A percentile compares a stretch with the other conserved stretches of the same genome.
phyloP scores from a whole-genome alignment of 2,329 filamentous ascomycete genomes.

The Sporothrix mexicana region DNA sequence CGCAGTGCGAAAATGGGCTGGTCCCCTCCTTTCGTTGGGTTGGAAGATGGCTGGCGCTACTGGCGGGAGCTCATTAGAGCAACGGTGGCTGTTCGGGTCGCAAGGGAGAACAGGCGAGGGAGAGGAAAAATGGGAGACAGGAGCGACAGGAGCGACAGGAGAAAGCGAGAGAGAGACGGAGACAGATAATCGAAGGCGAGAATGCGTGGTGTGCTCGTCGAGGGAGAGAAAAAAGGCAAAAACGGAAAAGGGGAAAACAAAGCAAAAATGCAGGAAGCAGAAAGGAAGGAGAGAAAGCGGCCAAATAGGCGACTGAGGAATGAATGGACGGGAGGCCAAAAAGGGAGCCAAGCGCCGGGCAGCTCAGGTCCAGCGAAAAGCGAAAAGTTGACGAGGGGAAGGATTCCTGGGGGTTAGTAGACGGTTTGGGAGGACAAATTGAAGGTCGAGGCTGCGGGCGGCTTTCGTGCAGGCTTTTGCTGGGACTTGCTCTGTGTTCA shows the following conservation, averaged over 20 bases:
- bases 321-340: slow-evolving; percentile 24
- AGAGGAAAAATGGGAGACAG: not conserved
- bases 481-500: not conserved
- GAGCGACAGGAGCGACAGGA: slow-evolving; percentile 9
- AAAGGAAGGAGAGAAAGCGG: slow-evolving; percentile 2
- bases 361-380: slow-evolving; percentile 23
- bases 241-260: slow-evolving; percentile 14
- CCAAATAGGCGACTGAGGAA: slow-evolving; percentile 21
- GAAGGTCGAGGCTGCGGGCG: slow-evolving; percentile 7
- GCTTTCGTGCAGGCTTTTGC: not conserved
- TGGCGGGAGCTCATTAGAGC: slow-evolving; percentile 29
- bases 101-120: slow-evolving; percentile 1
- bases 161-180: slow-evolving; percentile 18
- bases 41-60: slow-evolving; percentile 22
- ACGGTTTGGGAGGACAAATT: slow-evolving; percentile 14
- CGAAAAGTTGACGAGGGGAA: not conserved
- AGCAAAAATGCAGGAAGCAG: not conserved
- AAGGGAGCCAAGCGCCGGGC: slow-evolving; percentile 30
- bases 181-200: not conserved
- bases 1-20: not conserved
- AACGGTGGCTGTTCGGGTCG: slow-evolving; percentile 25
- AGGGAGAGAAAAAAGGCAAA: slow-evolving; percentile 9
- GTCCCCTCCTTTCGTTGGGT: slow-evolving; percentile 4
- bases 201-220: slow-evolving; percentile 14
- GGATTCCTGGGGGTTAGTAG: not conserved